phyloP scores from a whole-genome alignment of 345 rosid species.

The Psidium friedrichsthalianum region DNA sequence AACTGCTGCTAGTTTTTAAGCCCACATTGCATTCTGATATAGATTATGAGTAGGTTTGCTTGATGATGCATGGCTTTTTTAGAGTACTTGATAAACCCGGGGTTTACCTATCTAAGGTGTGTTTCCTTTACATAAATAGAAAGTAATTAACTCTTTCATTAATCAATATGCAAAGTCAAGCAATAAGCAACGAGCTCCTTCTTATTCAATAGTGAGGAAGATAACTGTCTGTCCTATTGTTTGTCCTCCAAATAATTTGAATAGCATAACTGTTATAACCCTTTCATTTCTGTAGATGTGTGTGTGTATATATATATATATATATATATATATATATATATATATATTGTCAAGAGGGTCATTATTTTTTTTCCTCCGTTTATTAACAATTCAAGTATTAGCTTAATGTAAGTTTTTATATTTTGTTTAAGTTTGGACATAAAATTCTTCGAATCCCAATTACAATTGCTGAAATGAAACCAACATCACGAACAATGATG shows the following conservation, averaged over 20 bases:
- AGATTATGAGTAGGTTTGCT: no score
- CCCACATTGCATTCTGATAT: no score
- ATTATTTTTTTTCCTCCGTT: neutral
- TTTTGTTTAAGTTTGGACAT: neutral
- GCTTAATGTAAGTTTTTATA: neutral
- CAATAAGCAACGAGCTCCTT: neutral
- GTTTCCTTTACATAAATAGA: neutral
- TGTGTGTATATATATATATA: no score
- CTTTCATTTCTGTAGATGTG: neutral
- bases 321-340: no score
- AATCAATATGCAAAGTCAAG: neutral
- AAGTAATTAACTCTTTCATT: neutral
- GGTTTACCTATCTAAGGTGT: neutral
- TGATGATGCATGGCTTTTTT: neutral
- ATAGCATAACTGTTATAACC: neutral
- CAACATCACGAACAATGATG: neutral
- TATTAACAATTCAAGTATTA: neutral
- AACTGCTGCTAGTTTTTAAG: no score
- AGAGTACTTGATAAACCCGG: neutral
- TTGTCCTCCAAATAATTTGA: neutral
- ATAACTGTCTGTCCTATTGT: neutral
- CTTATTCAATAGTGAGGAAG: neutral
- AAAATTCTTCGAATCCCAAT: neutral
- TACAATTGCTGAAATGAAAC: neutral
- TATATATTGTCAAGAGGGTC: neutral